phyloP scores from a whole-genome alignment of 805 yeast species.

The Yueomyces sp. region DNA sequence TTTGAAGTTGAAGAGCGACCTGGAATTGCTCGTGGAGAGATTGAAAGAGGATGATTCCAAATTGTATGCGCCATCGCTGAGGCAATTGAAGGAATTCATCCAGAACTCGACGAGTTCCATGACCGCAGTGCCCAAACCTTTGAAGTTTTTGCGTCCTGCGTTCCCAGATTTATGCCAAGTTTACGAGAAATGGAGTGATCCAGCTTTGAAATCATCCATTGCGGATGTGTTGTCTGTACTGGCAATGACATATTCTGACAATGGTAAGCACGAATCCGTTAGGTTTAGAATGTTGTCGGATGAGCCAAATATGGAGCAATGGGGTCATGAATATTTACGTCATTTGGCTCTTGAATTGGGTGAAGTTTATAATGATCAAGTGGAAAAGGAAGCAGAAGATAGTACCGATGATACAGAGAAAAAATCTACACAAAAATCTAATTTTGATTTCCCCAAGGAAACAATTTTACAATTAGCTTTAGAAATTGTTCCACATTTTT shows the following conservation, averaged over 20 bases:
- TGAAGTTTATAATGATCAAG: conserved; percentile 54
- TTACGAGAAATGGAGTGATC: conserved; percentile 53
- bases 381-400: conserved; percentile 24
- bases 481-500: conserved; percentile 75
- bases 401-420: conserved; percentile 3
- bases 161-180: conserved; percentile 55
- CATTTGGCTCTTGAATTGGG: conserved; percentile 94
- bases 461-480: conserved; percentile 53
- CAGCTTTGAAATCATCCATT: conserved; percentile 37
- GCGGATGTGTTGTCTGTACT: conserved; percentile 87
- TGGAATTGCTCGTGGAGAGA: conserved; percentile 77
- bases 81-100: conserved; percentile 60
- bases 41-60: conserved; percentile 38
- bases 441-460: conserved; percentile 20
- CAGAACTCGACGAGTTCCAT: conserved; percentile 92
- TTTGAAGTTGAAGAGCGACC: conserved; percentile 69
- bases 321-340: conserved; percentile 98
- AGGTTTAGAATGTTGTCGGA: conserved; percentile 60
- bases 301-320: conserved; percentile 50
- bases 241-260: conserved; percentile 87
- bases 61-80: conserved; percentile 47
- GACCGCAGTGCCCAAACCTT: conserved; percentile 99
- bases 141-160: conserved; percentile 85
- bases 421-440: background rate
- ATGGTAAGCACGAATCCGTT: conserved; percentile 64